A percentile compares a stretch with the other conserved stretches of the same genome.
Evolutionary conservation across 2,329 filamentous ascomycete genomes (phyloP).

Genomic region (Rachicladosporium sp.): DNA sequence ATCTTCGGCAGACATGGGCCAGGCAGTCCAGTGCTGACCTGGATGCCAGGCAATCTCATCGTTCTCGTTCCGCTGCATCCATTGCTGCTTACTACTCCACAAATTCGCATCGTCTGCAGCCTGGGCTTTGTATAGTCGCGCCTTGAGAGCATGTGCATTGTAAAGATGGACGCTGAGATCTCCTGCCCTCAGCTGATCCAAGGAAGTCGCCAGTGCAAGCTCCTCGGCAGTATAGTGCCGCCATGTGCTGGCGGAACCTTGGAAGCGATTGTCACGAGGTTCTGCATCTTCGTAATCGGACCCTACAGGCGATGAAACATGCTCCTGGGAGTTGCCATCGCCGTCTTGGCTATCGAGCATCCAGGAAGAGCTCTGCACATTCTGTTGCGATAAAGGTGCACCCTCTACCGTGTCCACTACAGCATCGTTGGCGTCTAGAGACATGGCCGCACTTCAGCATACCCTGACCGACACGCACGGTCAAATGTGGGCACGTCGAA

Average conservation of each 20-base stretch:
- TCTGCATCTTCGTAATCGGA: constrained; percentile 5
- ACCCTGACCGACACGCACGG: too few species aligned
- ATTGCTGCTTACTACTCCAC: constrained; percentile 30
- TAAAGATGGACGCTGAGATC: constrained; percentile 69
- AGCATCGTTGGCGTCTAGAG: too few species aligned
- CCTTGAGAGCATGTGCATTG: constrained; percentile 60
- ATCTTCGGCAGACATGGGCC: constrained; percentile 56
- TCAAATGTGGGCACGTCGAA: too few species aligned
- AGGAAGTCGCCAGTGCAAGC: constrained; percentile 47
- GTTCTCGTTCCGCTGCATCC: constrained; percentile 24
- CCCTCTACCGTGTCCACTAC: too few species aligned
- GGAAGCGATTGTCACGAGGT: constrained; percentile 51
- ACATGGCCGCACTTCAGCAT: too few species aligned
- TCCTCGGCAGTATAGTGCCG: constrained; percentile 48
- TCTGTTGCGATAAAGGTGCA: too few species aligned
- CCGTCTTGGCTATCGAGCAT: too few species aligned
- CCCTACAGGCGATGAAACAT: too few species aligned
- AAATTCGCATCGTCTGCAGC: constrained; percentile 5
- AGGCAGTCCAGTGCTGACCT: constrained; percentile 62
- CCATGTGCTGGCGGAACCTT: constrained; percentile 58
- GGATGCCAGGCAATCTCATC: constrained; percentile 29
- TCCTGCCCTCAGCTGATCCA: constrained; percentile 50
- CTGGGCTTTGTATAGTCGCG: constrained; percentile 21
- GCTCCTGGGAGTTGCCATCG: too few species aligned
- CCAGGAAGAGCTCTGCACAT: too few species aligned